These are phyloP conservation scores for Hirsutella thompsonii DNA, from an alignment of 2,329 filamentous ascomycete species.

Conservation along the genomic window DNA sequence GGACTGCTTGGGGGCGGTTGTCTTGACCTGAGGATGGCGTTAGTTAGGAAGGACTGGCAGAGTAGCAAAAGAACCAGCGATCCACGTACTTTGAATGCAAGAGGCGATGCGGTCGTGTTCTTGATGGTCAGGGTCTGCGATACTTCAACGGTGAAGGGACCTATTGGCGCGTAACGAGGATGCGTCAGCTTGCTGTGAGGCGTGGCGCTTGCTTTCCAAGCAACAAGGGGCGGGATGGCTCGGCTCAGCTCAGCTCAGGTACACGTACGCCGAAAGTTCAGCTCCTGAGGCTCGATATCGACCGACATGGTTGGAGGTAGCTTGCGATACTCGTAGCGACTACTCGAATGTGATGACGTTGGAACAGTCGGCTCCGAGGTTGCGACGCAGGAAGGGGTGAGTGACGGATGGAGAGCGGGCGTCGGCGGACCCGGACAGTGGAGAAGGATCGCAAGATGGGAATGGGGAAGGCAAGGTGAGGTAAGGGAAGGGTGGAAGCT, in stretches of 20 bases:
- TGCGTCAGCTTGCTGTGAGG: neutral
- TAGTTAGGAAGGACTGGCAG: constrained; percentile 2
- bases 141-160: constrained; percentile 55
- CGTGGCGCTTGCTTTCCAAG: no score
- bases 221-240: neutral
- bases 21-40: constrained; percentile 67
- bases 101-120: constrained; percentile 48
- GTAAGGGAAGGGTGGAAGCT: no score
- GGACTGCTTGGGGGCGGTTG: constrained; percentile 96
- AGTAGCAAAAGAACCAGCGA: neutral
- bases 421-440: no score
- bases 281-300: constrained; percentile 81
- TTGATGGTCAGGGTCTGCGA: constrained; percentile 50
- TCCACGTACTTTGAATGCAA: constrained; percentile 53
- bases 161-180: constrained; percentile 22
- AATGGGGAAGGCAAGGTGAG: no score
- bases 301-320: constrained; percentile 64
- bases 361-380: neutral
- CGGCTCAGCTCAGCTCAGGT: neutral
- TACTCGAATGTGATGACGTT: neutral
- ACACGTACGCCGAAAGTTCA: constrained; percentile 80
- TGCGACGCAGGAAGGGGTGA: no score
- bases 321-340: neutral
- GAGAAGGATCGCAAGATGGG: no score
- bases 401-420: no score